phyloP scores from a whole-genome alignment of 345 rosid species.

The Eucalyptus erythrocorys region DNA sequence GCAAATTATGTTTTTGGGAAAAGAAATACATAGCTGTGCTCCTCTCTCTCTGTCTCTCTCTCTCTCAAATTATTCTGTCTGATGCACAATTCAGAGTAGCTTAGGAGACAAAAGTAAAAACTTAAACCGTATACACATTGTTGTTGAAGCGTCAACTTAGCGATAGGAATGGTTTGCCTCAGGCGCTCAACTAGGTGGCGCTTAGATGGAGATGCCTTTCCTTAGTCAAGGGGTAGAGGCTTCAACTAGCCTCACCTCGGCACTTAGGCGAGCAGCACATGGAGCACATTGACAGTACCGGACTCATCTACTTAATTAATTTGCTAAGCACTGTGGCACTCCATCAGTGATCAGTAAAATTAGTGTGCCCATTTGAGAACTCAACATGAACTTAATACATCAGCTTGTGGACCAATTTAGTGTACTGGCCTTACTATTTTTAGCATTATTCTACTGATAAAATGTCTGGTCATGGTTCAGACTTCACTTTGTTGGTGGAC shows the following conservation, averaged over 20 bases:
- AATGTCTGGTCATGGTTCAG: not conserved
- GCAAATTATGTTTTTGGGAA: not conserved
- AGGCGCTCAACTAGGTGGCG: not conserved
- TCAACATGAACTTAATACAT: not conserved
- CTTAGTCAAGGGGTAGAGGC: not conserved
- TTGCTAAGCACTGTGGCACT: not conserved
- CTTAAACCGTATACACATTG: not conserved
- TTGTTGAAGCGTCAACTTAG: not conserved
- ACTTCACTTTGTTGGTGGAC: not conserved
- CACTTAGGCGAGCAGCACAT: not conserved
- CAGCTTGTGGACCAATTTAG: not conserved
- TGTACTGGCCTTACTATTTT: not conserved
- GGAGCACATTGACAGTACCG: not conserved
- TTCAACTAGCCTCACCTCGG: not conserved
- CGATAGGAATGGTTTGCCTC: not conserved
- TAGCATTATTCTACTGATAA: not conserved
- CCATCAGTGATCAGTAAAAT: not conserved
- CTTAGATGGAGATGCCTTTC: not conserved
- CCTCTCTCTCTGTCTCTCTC: not conserved
- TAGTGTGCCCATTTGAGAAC: not conserved
- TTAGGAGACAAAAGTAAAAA: not conserved
- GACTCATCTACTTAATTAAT: not conserved
- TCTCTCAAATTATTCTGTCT: not conserved
- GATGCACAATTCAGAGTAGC: not conserved
- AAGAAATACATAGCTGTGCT: not conserved